Base-by-base conservation (phyloP, 495 filamentous ascomycete species). In the Penicillium cinerascens region DNA sequence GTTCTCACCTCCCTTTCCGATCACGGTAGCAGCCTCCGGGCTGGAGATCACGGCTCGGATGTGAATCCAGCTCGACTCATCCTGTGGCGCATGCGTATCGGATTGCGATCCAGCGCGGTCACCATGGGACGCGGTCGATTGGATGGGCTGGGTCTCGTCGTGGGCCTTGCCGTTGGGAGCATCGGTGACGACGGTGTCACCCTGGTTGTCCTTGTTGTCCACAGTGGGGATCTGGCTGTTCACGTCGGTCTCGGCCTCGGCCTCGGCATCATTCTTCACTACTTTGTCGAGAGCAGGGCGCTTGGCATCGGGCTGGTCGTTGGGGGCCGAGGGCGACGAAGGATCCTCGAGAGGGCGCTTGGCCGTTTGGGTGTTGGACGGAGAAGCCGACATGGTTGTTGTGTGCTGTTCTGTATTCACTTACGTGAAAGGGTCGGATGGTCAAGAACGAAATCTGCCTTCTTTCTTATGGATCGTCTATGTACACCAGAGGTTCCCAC, bases 1-100 rank as follows among this genome's bases (percentile, higher is more conserved):
- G 67, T 98, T 98, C 75, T 98, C 93, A 64, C 93, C 93, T 61
- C 91, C 92, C 76, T 97, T 98, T 52, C 93, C 93, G 76, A 98
- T 98, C 47, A 96, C 88, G 47, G 93, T 98, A 22, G 93, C 93
- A 58, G 93, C 93, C 71, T 98, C 93, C 39, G 88, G 89, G 69
- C 91, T 97, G 29, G 92, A 92, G 58, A 98, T 97, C 59, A 96
- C 87, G 16, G 95, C 88, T 56, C 93, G 88, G 59, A 98, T 87
- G 70, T 98, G 95, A 54, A 98, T 90, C 95, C 95, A 97, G 35
- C 81, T 83, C 41, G 87, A 93, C 72, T 98, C 95, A 63, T 98
- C 95, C 62, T 92, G 82, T 20, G 76, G 72, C 43, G 70, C 71
- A 55, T 75, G 75, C 57, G 74, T 71, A 11, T 78, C 73, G 45